Conservation (phyloP, 306 rosid genomes). For the Cicer yamashitae region DNA sequence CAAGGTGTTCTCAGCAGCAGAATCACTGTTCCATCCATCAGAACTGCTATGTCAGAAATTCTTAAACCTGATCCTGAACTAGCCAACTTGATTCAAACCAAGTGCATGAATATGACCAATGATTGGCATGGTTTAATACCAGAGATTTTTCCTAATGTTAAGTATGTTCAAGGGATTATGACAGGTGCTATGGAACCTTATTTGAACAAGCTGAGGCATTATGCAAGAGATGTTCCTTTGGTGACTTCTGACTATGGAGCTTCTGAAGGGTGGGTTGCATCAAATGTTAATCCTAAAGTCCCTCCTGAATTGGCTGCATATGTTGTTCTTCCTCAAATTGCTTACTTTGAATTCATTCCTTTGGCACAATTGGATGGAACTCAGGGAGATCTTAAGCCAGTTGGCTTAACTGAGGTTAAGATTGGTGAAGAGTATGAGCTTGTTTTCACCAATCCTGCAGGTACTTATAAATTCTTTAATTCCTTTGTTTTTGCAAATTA, state of each 20-base stretch:
- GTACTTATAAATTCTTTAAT: conserved; percentile 45
- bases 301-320: conserved; percentile 75
- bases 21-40: conserved; percentile 57
- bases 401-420: conserved; percentile 74
- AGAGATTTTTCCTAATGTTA: conserved; percentile 77
- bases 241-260: conserved; percentile 90
- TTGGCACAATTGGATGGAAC: conserved; percentile 26
- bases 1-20: conserved; percentile 65
- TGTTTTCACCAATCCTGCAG: conserved; percentile 73
- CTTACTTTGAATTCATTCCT: conserved; percentile 88
- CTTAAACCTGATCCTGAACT: conserved; percentile 81
- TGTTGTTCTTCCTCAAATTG: conserved; percentile 82
- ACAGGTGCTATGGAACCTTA: conserved; percentile 95
- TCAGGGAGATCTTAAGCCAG: conserved; percentile 50
- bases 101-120: conserved; percentile 65
- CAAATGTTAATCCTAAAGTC: conserved; percentile 70
- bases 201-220: conserved; percentile 77
- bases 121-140: conserved; percentile 83
- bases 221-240: conserved; percentile 75
- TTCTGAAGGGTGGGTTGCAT: conserved; percentile 95
- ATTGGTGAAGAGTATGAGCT: conserved; percentile 80
- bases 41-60: conserved; percentile 67
- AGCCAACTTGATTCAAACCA: conserved; percentile 63
- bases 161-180: conserved; percentile 85
- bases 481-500: no score